Conservation (phyloP, 371 early-diverging fungal species). For the Haplosporangium sp. region DNA sequence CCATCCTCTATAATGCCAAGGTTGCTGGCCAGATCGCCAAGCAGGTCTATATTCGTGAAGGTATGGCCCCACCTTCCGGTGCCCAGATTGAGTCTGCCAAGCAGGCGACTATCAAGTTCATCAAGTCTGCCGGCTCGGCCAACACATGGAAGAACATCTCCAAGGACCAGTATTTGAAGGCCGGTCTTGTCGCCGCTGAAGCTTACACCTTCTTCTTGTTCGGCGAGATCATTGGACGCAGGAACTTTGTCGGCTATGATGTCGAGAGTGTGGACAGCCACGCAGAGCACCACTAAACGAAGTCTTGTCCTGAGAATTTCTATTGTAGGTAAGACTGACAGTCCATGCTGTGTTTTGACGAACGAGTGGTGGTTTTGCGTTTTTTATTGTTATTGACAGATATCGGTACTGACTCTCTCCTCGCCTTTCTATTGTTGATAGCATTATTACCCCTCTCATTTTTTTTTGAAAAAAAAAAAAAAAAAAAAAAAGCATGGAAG, state of each 20-base stretch:
- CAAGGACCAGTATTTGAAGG: slow-evolving; percentile 57
- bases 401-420: not conserved
- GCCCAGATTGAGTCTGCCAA: slow-evolving; percentile 69
- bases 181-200: slow-evolving; percentile 72
- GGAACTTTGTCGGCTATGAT: slow-evolving; percentile 78
- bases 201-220: slow-evolving; percentile 77
- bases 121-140: slow-evolving; percentile 58
- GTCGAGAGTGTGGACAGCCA: slow-evolving; percentile 67
- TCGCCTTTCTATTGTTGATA: not conserved
- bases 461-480: slow-evolving; percentile 5
- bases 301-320: not conserved
- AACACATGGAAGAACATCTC: slow-evolving; percentile 65
- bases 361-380: not conserved
- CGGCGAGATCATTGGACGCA: slow-evolving; percentile 80
- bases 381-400: not conserved
- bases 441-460: slow-evolving; percentile 5
- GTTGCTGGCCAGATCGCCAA: slow-evolving; percentile 76
- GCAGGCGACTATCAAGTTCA: slow-evolving; percentile 59
- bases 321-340: slow-evolving; percentile 14
- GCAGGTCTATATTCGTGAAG: slow-evolving; percentile 77
- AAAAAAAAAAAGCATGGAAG: not conserved
- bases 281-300: slow-evolving; percentile 54
- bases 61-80: slow-evolving; percentile 72
- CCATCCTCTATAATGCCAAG: slow-evolving; percentile 68
- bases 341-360: not conserved